Evolutionary conservation across 306 rosid species (phyloP).

Genomic region (Aeschynomene evenia): DNA sequence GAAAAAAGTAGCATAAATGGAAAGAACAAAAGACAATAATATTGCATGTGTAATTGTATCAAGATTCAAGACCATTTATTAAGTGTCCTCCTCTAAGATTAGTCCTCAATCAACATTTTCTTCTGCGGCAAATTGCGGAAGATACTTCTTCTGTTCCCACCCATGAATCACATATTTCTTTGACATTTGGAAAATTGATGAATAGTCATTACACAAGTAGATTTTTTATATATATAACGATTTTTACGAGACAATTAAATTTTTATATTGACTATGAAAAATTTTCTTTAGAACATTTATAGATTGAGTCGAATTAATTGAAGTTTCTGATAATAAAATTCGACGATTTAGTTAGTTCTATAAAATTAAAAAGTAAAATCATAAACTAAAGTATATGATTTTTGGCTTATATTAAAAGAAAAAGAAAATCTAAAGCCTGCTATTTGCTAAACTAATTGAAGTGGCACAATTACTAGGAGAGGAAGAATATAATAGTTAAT

Average conservation of each 20-base stretch:
- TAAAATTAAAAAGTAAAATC: no score
- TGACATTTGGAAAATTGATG: background rate
- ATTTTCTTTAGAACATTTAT: no score
- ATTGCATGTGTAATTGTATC: background rate
- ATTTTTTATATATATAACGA: no score
- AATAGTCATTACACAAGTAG: background rate
- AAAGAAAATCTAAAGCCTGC: background rate
- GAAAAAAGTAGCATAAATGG: background rate
- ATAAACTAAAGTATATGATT: background rate
- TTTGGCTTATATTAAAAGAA: background rate
- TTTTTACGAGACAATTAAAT: background rate
- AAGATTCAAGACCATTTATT: background rate
- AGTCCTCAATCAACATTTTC: background rate
- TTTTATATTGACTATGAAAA: background rate
- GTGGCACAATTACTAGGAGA: background rate
- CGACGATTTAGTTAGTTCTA: no score
- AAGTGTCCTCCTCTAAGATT: background rate
- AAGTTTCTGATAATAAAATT: no score
- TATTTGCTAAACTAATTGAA: background rate
- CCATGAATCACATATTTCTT: background rate
- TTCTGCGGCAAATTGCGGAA: background rate
- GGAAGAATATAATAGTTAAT: background rate
- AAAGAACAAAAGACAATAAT: background rate
- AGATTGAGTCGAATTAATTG: no score
- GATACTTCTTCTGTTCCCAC: background rate